Conservation (phyloP, 371 early-diverging fungal genomes). For the Apophysomyces trapeziformis region DNA sequence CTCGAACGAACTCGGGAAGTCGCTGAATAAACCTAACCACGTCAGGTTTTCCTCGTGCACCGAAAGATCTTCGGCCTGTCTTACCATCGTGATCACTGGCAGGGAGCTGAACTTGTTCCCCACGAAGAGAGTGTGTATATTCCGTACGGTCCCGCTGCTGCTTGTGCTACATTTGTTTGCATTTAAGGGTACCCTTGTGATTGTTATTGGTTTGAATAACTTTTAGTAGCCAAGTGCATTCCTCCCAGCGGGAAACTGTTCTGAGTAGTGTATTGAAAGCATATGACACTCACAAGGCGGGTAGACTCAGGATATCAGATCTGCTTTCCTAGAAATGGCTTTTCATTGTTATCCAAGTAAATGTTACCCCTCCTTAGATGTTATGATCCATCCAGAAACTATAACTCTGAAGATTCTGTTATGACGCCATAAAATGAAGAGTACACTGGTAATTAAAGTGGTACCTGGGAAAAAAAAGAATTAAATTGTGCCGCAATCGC, state of each 20-base stretch:
- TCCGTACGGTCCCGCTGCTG: not conserved
- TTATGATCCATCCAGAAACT: too few relatives aligned
- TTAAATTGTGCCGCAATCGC: too few relatives aligned
- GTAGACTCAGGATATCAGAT: too few relatives aligned
- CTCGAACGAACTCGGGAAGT: not conserved
- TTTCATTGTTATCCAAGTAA: too few relatives aligned
- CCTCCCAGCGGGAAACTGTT: not conserved
- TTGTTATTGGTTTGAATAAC: constrained; percentile 15
- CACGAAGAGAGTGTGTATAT: not conserved
- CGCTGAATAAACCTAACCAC: not conserved
- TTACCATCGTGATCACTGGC: not conserved
- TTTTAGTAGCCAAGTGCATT: not conserved
- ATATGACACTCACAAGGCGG: not conserved
- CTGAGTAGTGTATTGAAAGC: not conserved
- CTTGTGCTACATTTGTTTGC: not conserved
- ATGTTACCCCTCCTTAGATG: too few relatives aligned
- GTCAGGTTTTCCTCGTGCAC: not conserved
- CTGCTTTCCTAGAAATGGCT: too few relatives aligned
- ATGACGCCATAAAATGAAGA: too few relatives aligned
- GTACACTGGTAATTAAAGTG: too few relatives aligned
- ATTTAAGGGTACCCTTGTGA: not conserved
- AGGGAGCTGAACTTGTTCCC: not conserved
- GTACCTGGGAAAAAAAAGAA: too few relatives aligned
- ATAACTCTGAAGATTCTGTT: too few relatives aligned
- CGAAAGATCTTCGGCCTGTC: constrained; percentile 5